Base-by-base conservation (phyloP, 1,139 yeast genomes). In the Wickerhamomyces sp. region DNA sequence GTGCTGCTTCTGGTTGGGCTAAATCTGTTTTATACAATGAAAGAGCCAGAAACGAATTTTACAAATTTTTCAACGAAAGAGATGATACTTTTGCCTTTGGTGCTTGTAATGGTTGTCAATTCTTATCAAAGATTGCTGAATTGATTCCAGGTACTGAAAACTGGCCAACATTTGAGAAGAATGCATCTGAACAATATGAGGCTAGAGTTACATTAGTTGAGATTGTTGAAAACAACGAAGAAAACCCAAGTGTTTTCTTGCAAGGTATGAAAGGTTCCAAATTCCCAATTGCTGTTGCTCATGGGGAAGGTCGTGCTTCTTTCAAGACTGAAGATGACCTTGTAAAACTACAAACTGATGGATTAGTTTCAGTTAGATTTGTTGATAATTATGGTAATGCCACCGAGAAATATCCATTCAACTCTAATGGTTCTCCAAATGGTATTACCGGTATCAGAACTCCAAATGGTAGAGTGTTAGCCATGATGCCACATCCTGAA, bases 1-100 rank as follows among this genome's bases (percentile, higher is more conserved):
- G 99, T 51, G 98, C 98, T 24, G 99, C 97, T 61, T 88, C 94
- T 38, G 99, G 99, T 44, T 94, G 98, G 98, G 98, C 99, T 45
- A 90, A 89, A 60, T 87, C 96, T 16, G 96, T 92, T n/a, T 68
- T 94, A 51, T 89, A 81, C 74, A 84, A 92, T 59, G 87, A 80
- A 28, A 72, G 68, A 40, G 84, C 94, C 34, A 80, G 94, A 59
- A 60, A 72, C 28, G 90, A 87, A 65, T 94, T 94, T 63, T 65
- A 70, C 52, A 73, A 67, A 39, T 92, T 92, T 63, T 92, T 94
- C 78, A 81, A 81, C 55, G 85, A 80, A 42, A 82, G 98, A 65
- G 67, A 70, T 19, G 95, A 92, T 58, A 92, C 98, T 1, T 94
- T 94, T 70, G 96, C 97, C n/a, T 80, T 92, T 56, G 99, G 98